Evolutionary conservation across 192 early-diverging fungal species (phyloP).

Genomic region (Gryganskiella cystojenkinii): DNA sequence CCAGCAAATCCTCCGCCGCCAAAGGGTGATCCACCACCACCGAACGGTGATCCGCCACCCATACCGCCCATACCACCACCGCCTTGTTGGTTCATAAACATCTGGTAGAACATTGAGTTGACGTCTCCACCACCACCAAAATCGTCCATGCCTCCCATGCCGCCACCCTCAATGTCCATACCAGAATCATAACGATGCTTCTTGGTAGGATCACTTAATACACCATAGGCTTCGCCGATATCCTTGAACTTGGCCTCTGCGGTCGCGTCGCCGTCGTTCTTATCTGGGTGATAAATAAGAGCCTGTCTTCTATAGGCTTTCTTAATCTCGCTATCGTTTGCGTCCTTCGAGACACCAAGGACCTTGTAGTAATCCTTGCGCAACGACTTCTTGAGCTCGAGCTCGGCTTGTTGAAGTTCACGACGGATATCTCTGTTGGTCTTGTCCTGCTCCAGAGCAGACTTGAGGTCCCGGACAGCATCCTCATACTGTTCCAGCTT

Average conservation of each 20-base stretch:
- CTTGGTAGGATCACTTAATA: conserved; percentile 85
- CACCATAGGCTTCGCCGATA: conserved; percentile 81
- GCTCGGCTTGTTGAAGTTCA: conserved; percentile 67
- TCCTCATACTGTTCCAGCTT: conserved; percentile 82
- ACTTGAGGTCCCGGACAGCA: conserved; percentile 80
- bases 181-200: conserved; percentile 85
- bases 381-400: conserved; percentile 74
- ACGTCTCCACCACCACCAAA: conserved; percentile 66
- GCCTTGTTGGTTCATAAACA: conserved; percentile 57
- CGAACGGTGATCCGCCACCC: conserved; percentile 46
- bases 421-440: conserved; percentile 61
- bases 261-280: conserved; percentile 75
- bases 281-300: conserved; percentile 92
- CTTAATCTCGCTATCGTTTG: conserved; percentile 83
- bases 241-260: conserved; percentile 88
- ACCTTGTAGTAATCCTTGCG: conserved; percentile 98
- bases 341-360: conserved; percentile 78
- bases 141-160: conserved; percentile 41
- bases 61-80: conserved; percentile 35
- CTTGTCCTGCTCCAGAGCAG: conserved; percentile 67
- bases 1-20: conserved; percentile 2
- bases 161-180: conserved; percentile 78
- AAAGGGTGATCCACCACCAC: conserved; percentile 46
- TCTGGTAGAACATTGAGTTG: conserved; percentile 66
- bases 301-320: conserved; percentile 88